Evolutionary conservation across 805 yeast genomes (phyloP), one percentile per base, ranked within the genome.

Genomic region (Barnettozyma salicaria): DNA sequence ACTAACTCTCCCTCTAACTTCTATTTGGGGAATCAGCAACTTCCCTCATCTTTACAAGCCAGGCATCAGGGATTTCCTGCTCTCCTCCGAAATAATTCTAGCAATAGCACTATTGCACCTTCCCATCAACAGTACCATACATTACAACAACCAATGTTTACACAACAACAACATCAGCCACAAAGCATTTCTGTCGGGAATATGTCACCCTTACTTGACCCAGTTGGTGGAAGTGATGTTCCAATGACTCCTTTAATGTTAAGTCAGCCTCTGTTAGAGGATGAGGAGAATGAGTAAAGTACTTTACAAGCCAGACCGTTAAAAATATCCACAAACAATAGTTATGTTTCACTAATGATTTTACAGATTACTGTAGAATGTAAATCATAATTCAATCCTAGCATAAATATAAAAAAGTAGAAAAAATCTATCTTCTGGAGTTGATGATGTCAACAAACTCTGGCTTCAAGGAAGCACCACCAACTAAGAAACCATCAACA

Each of bases 401-500:
- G n/a, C n/a, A n/a, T n/a, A n/a, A n/a, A n/a, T n/a, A n/a, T n/a
- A n/a, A n/a, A n/a, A n/a, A 17, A n/a, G n/a, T 8, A 7, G 23
- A 11, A 23, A 4, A 25, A 13, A 26, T 19, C 23, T 77, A 85
- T 62, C 71, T 68, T 81, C 95, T 82, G 38, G 95, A 84, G 73
- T 84, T 90, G 77, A 92, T 74, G 62, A 92, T 92, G 69, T 87
- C 92, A 60, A 86, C 78, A 61, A 92, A 92, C 73, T 92, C 98
- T 50, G 98, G 96, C 78, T 92, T 92, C 67, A 92, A 78, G 32
- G 95, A 86, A 60, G 98, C 98, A 72, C 98, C 98, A 61, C 98
- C 98, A 56, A 92, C 98, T 59, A 92, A 78, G 90, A 89, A 92
- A 37, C 98, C 98, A 61, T 92, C 98, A 48, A 92, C 94, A 60